Evolutionary conservation across 352 stramenopile genomes (phyloP).

Genomic region (Lagenidium giganteum): DNA sequence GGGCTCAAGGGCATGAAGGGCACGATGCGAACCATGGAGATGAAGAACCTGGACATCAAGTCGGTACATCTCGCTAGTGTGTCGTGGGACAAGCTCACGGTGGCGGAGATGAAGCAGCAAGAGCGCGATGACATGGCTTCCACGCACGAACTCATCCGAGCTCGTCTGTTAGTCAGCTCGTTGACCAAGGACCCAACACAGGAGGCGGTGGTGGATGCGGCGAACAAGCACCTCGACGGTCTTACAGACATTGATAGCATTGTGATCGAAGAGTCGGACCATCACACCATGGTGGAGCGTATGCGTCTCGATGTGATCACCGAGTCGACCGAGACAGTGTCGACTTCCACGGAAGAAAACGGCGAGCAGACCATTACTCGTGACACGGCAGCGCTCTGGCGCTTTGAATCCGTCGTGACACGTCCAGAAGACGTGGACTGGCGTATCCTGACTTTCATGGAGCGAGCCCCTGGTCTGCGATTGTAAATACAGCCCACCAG

Average conservation of each 20-base stretch:
- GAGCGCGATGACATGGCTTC: conserved; percentile 11
- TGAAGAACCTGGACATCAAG: conserved; percentile 23
- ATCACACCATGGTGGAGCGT: conserved; percentile 19
- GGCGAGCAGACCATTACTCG: conserved; percentile 6
- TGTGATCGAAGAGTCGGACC: conserved; percentile 21
- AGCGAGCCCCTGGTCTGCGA: conserved; percentile 4
- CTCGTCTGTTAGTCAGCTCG: conserved; percentile 7
- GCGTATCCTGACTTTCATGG: conserved; percentile 40
- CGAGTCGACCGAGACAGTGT: conserved; percentile 16
- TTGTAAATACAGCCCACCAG: background rate
- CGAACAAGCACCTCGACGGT: conserved; percentile 2
- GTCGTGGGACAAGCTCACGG: conserved; percentile 17
- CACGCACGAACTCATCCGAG: conserved; percentile 20
- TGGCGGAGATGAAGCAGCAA: conserved; percentile 22
- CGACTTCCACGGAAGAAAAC: conserved; percentile 12
- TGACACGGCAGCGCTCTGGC: conserved; percentile 27
- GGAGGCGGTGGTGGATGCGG: background rate
- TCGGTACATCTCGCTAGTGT: conserved; percentile 11
- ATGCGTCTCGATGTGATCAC: conserved; percentile 18
- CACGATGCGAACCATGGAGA: conserved; percentile 19
- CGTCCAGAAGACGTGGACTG: conserved; percentile 53
- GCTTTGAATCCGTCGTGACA: conserved; percentile 59
- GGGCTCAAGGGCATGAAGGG: conserved; percentile 20
- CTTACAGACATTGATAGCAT: conserved; percentile 17
- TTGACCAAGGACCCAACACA: conserved; percentile 9